phyloP scores from a whole-genome alignment of 1,284 basidiomycete genomes.

The Marasmius tenuissimus region DNA sequence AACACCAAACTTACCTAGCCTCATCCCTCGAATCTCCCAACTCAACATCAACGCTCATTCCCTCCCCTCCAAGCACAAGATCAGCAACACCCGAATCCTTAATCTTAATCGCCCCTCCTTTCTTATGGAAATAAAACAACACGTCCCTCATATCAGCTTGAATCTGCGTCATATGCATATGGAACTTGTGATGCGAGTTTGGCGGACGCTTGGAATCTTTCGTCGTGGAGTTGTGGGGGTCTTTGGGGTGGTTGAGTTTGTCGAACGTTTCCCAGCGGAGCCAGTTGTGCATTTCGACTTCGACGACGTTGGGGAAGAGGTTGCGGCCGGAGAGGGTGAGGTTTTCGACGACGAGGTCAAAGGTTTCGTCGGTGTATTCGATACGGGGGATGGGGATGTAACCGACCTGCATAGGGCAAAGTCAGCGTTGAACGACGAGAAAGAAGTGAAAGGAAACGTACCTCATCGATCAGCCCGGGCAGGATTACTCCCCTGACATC shows the following conservation, averaged over 20 bases:
- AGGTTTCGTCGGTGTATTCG: slow-evolving; percentile 86
- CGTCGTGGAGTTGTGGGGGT: slow-evolving; percentile 19
- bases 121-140: slow-evolving; percentile 83
- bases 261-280: slow-evolving; percentile 76
- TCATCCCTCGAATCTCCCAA: neutral
- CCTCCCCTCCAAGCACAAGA: slow-evolving; percentile 82
- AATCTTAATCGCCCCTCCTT: slow-evolving; percentile 78
- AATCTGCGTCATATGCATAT: slow-evolving; percentile 78
- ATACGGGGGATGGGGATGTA: slow-evolving; percentile 91
- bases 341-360: slow-evolving; percentile 93
- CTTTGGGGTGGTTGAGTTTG: slow-evolving; percentile 32
- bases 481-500: slow-evolving; percentile 84
- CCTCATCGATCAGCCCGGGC: slow-evolving; percentile 74
- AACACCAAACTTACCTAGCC: neutral
- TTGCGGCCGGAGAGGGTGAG: slow-evolving; percentile 85
- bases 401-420: slow-evolving; percentile 59
- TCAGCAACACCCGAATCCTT: slow-evolving; percentile 92
- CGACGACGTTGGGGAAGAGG: slow-evolving; percentile 79
- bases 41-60: slow-evolving; percentile 51
- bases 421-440: neutral
- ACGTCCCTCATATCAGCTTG: slow-evolving; percentile 95
- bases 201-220: slow-evolving; percentile 52
- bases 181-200: slow-evolving; percentile 62
- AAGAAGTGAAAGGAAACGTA: slow-evolving; percentile 24
- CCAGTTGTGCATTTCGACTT: slow-evolving; percentile 81